These are phyloP conservation scores for Ophiostoma sp. DNA, from an alignment of 2,329 filamentous ascomycete genomes.

Conservation along the genomic window DNA sequence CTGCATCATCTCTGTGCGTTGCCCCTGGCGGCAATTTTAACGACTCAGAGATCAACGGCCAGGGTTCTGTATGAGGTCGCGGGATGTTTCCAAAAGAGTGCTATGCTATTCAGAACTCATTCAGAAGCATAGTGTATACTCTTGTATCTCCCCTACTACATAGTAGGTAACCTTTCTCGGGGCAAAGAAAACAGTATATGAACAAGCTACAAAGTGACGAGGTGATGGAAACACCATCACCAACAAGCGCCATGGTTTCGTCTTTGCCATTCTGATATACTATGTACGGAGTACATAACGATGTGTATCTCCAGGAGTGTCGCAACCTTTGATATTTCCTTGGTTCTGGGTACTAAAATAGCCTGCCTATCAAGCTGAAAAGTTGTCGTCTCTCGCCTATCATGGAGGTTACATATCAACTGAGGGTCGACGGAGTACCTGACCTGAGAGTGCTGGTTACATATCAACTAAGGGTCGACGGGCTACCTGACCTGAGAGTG, in stretches of 20 bases:
- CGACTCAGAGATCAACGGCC: not conserved
- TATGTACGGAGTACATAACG: too few relatives aligned
- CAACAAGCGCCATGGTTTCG: not conserved
- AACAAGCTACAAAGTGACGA: not conserved
- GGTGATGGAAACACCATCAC: not conserved
- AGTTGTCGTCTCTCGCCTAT: not conserved
- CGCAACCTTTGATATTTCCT: not conserved
- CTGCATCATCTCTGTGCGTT: not conserved
- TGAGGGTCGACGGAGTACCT: too few relatives aligned
- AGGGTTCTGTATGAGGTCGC: not conserved
- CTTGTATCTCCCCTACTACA: not conserved
- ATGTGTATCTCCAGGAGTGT: not conserved
- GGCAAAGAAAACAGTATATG: not conserved
- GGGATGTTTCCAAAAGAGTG: slow-evolving; percentile 1
- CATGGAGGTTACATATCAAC: too few relatives aligned
- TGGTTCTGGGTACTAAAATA: not conserved
- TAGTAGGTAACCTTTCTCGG: not conserved
- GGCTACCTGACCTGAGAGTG: too few relatives aligned
- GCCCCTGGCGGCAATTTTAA: not conserved
- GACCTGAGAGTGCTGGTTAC: too few relatives aligned
- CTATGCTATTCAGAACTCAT: not conserved
- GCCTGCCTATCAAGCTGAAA: not conserved
- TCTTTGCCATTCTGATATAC: not conserved
- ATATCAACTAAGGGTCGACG: too few relatives aligned
- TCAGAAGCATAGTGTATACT: not conserved